Conservation (phyloP, 192 early-diverging fungal species). For the Linnemannia elongata region DNA sequence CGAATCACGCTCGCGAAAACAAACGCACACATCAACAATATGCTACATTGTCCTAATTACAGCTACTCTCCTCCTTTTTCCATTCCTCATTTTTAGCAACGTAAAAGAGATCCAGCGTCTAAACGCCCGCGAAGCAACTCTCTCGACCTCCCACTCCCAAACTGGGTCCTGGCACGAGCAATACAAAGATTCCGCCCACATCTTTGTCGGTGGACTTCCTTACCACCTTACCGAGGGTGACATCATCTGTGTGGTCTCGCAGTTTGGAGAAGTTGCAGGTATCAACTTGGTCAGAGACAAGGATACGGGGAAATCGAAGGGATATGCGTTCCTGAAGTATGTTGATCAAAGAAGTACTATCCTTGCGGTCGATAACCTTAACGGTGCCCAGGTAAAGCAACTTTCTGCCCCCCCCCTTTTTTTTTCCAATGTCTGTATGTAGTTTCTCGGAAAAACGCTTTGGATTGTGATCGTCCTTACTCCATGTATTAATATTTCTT, state of each 20-base stretch:
- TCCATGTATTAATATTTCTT: not conserved
- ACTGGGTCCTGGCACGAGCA: conserved; percentile 90
- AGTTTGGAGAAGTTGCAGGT: conserved; percentile 95
- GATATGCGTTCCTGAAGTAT: conserved; percentile 91
- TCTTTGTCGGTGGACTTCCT: conserved; percentile 88
- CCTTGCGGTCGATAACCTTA: conserved; percentile 96
- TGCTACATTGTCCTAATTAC: not conserved
- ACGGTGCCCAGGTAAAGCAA: conserved; percentile 74
- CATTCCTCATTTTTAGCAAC: not conserved
- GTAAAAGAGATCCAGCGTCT: conserved; percentile 89
- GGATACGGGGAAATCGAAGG: conserved; percentile 88
- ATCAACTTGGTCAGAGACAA: conserved; percentile 90
- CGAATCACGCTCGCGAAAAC: not conserved
- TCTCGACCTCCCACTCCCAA: conserved; percentile 61
- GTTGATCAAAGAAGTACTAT: conserved; percentile 93
- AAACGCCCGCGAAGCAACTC: conserved; percentile 77
- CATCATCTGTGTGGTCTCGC: conserved; percentile 93
- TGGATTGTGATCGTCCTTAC: not conserved
- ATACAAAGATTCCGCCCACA: conserved; percentile 91
- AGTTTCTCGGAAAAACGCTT: not conserved
- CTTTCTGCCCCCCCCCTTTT: too few relatives aligned
- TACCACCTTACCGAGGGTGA: conserved; percentile 95
- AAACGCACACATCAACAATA: too few relatives aligned
- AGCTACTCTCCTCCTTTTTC: not conserved
- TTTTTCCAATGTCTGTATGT: too few relatives aligned